Evolutionary conservation across 2,329 filamentous ascomycete species (phyloP).

Genomic region (Aspergillus aculeatinus): DNA sequence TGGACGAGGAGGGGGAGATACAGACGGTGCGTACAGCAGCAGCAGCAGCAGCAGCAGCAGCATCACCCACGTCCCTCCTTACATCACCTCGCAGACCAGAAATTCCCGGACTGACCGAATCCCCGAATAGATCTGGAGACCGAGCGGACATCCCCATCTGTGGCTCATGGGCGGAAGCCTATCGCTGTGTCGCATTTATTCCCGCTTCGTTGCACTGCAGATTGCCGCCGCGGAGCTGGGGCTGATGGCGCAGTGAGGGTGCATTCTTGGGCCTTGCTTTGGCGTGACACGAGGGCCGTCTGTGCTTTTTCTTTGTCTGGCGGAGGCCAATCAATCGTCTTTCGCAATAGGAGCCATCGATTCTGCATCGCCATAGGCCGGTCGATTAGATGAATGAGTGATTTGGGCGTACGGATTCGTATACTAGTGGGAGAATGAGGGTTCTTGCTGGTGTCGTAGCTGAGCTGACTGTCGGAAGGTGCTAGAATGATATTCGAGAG

Average conservation of each 20-base stretch:
- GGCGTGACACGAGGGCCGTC: background rate
- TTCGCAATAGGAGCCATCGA: background rate
- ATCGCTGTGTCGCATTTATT: background rate
- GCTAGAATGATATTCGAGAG: too few species aligned
- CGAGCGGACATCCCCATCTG: slow-evolving; percentile 6
- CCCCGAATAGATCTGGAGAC: slow-evolving; percentile 4
- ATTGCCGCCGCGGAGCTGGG: background rate
- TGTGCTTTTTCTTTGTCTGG: background rate
- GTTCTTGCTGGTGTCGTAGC: background rate
- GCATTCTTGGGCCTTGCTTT: background rate
- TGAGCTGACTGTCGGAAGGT: background rate
- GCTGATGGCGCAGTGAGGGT: background rate
- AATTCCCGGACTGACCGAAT: background rate
- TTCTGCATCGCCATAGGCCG: background rate
- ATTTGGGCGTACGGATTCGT: background rate
- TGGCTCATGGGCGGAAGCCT: slow-evolving; percentile 11
- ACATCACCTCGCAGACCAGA: background rate
- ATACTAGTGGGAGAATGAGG: background rate
- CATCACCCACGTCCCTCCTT: background rate
- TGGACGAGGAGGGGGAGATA: slow-evolving; percentile 10
- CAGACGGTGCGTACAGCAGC: background rate
- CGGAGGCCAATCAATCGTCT: background rate
- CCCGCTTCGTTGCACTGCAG: slow-evolving; percentile 6
- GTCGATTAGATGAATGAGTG: background rate
- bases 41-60: too few species aligned